Percentiles rank a stretch among this genome's conserved stretches.
Evolutionary conservation across 2,329 filamentous ascomycete genomes (phyloP).

Genomic region (Paramyrothecium sp.): DNA sequence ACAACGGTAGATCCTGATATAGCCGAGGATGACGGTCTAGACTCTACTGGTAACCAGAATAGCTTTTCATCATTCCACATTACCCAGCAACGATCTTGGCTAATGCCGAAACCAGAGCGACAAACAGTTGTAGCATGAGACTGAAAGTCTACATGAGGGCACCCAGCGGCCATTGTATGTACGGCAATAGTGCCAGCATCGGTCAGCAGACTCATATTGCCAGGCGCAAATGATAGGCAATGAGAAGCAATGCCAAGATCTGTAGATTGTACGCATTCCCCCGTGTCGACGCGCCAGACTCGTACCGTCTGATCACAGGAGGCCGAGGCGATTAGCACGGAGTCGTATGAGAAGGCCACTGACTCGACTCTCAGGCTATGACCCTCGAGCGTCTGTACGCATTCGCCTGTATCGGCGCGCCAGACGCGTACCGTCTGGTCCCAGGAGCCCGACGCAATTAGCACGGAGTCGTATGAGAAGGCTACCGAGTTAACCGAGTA

Average conservation of each 20-base stretch:
- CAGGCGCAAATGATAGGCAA: too few relatives aligned
- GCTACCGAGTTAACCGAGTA: slow-evolving; percentile 5
- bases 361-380: neutral
- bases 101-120: too few relatives aligned
- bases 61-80: too few relatives aligned
- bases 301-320: neutral
- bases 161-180: too few relatives aligned
- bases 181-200: neutral
- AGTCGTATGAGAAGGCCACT: neutral
- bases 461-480: slow-evolving; percentile 5
- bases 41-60: too few relatives aligned
- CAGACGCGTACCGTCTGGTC: slow-evolving; percentile 9
- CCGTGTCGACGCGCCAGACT: neutral
- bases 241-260: too few relatives aligned
- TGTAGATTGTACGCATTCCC: neutral
- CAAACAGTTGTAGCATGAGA: too few relatives aligned
- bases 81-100: too few relatives aligned
- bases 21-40: too few relatives aligned
- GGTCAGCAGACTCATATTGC: neutral
- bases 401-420: neutral
- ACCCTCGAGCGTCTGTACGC: neutral
- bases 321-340: neutral
- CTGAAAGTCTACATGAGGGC: too few relatives aligned
- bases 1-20: too few relatives aligned
- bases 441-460: slow-evolving; percentile 5